These are phyloP conservation scores for Reutealis trisperma DNA, from an alignment of 345 rosid species.

Conservation along the genomic window DNA sequence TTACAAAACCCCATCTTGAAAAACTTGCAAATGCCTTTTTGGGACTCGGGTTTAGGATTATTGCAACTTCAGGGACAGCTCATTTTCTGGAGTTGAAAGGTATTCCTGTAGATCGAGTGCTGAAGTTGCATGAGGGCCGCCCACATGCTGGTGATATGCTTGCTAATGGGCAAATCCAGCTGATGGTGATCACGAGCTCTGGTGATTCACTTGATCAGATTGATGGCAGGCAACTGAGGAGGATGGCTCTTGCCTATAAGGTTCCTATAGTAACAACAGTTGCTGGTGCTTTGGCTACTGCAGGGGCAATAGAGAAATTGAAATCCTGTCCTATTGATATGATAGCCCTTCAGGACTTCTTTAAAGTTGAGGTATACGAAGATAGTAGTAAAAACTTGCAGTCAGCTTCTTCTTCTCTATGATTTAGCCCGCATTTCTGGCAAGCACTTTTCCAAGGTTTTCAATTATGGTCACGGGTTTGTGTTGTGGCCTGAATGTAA, in stretches of 20 bases:
- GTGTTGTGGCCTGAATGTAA: too few species aligned
- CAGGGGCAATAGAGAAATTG: constrained; percentile 81
- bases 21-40: constrained; percentile 74
- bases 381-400: constrained; percentile 40
- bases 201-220: constrained; percentile 83
- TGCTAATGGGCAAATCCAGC: constrained; percentile 84
- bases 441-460: not conserved
- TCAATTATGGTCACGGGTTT: too few species aligned
- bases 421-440: constrained; percentile 2
- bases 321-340: constrained; percentile 57
- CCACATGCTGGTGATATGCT: constrained; percentile 98
- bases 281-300: constrained; percentile 90
- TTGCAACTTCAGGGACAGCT: constrained; percentile 93
- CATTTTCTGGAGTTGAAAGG: constrained; percentile 75
- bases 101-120: constrained; percentile 67
- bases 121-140: constrained; percentile 92
- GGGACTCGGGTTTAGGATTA: constrained; percentile 69
- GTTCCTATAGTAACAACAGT: constrained; percentile 90
- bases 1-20: constrained; percentile 79
- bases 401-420: constrained; percentile 44
- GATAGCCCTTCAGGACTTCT: constrained; percentile 91
- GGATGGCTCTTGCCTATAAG: constrained; percentile 94
- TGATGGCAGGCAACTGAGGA: constrained; percentile 79
- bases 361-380: constrained; percentile 37
- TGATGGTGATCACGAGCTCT: constrained; percentile 93